Percentiles rank a stretch among this genome's conserved stretches.
phyloP scores from a whole-genome alignment of 192 early-diverging fungal species.

The Podochytrium sp. region DNA sequence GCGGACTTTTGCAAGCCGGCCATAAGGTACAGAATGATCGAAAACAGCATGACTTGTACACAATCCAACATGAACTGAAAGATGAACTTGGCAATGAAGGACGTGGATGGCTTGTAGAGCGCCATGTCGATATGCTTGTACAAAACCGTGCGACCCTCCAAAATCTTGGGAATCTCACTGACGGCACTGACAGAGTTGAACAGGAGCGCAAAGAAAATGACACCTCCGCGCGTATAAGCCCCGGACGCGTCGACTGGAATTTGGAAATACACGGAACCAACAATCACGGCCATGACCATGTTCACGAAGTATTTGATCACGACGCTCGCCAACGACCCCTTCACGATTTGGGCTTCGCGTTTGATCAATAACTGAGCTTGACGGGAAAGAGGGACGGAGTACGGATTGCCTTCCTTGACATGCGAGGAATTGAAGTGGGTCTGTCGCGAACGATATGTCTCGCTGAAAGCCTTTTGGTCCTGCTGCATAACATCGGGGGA shows the following conservation, averaged over 20 bases:
- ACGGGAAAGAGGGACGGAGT: neutral
- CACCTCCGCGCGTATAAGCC: constrained; percentile 80
- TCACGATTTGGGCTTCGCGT: constrained; percentile 68
- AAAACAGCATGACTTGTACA: constrained; percentile 60
- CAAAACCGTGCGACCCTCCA: constrained; percentile 72
- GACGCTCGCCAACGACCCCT: constrained; percentile 53
- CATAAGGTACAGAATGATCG: constrained; percentile 66
- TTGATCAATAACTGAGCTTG: constrained; percentile 44
- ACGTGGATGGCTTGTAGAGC: constrained; percentile 64
- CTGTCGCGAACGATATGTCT: neutral
- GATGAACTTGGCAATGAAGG: constrained; percentile 57
- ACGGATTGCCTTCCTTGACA: neutral
- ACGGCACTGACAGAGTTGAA: constrained; percentile 75
- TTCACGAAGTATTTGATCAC: constrained; percentile 53
- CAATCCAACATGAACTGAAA: constrained; percentile 54
- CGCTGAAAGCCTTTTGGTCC: neutral
- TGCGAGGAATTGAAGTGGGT: neutral
- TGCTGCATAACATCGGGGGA: neutral
- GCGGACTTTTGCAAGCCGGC: constrained; percentile 53
- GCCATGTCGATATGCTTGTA: constrained; percentile 81
- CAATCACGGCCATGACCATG: constrained; percentile 69
- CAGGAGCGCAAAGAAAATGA: constrained; percentile 67
- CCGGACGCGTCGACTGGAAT: constrained; percentile 63
- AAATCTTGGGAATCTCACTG: constrained; percentile 69
- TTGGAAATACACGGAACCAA: constrained; percentile 71